Evolutionary conservation across 805 yeast genomes (phyloP).

Genomic region (Nakazawaea peltata): DNA sequence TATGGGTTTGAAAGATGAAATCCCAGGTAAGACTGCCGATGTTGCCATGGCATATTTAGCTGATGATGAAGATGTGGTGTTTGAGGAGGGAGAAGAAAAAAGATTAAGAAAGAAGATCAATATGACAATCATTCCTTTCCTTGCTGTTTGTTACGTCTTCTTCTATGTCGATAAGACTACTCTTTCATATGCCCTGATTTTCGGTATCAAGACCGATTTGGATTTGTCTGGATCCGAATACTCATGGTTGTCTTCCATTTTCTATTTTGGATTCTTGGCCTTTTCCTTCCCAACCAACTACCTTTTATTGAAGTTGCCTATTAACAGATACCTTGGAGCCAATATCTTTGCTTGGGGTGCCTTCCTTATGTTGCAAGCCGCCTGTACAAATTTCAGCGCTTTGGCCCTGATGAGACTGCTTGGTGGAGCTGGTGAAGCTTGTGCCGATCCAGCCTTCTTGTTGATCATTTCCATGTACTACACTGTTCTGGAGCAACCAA

Average conservation of each 20-base stretch:
- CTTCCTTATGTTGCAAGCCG: constrained; percentile 32
- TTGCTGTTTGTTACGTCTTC: constrained; percentile 6
- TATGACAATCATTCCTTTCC: constrained; percentile 28
- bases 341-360: constrained; percentile 35
- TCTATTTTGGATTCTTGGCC: constrained; percentile 7
- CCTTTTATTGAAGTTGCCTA: constrained; percentile 12
- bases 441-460: constrained; percentile 4
- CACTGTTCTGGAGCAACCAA: constrained; percentile 41
- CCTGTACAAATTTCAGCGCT: constrained; percentile 30
- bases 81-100: constrained; percentile 17
- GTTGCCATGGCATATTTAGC: constrained; percentile 3
- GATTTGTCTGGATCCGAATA: constrained; percentile 20
- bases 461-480: constrained; percentile 55
- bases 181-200: constrained; percentile 19
- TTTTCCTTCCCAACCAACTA: constrained; percentile 6
- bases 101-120: constrained; percentile 33
- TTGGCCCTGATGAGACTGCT: constrained; percentile 30
- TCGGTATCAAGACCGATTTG: constrained; percentile 25
- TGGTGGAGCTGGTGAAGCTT: constrained; percentile 3
- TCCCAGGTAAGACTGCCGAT: too few species aligned
- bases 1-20: too few species aligned
- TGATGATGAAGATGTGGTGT: constrained; percentile 8
- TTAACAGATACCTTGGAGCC: constrained; percentile 14
- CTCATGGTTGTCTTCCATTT: constrained; percentile 14
- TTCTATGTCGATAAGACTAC: constrained; percentile 10